Base-by-base conservation (phyloP, 2,329 filamentous ascomycete genomes). In the Alternaria incomplexa region DNA sequence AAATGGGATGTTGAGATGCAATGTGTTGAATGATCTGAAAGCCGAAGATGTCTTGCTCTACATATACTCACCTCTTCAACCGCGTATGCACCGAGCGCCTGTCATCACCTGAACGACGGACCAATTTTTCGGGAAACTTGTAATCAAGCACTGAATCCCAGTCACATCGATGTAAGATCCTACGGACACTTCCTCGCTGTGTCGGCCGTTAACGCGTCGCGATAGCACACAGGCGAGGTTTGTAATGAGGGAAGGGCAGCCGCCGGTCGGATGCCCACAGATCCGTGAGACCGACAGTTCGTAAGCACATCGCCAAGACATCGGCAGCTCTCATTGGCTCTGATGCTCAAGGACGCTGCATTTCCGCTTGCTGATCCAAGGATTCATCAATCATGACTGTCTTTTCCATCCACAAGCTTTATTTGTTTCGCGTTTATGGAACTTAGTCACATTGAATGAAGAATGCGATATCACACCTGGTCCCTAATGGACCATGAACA, bases 201-300 rank as follows among this genome's bases (percentile, higher is more conserved):
- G 30, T 56, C 13, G 43, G 11, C 22, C 30, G 43, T 17, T 17
- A 55, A 22, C n/a, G 30, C 51, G 30, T 58, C 17, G 56, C 25
- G 15, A 50, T 22, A 48, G 20, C 9, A 58, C 11, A 26, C 25
- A 25, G 4, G 40, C 22, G 53, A 46, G 52, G 59, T 58, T 62
- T 47, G 59, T 58, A 62, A 62, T 62, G 28, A 25, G 30, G 15
- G 15, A 20, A 50, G 45, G 44, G 20, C 55, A n/a, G 55, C 13
- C 28, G 28, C 26, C 47, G n/a, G 20, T 40, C 59, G 55, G 54
- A 48, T 58, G 9, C 23, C 13, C 45, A 9, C 25, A 36, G 13
- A 47, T 26, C 58, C 58, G 58, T 25, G 43, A 23, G n/a, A 25
- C 54, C 59, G 47, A 4, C 20, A 15, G 17, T 48, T 62, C 6